These are phyloP conservation scores for Lobosporangium transversale DNA, from an alignment of 192 early-diverging fungal species.

Conservation along the genomic window DNA sequence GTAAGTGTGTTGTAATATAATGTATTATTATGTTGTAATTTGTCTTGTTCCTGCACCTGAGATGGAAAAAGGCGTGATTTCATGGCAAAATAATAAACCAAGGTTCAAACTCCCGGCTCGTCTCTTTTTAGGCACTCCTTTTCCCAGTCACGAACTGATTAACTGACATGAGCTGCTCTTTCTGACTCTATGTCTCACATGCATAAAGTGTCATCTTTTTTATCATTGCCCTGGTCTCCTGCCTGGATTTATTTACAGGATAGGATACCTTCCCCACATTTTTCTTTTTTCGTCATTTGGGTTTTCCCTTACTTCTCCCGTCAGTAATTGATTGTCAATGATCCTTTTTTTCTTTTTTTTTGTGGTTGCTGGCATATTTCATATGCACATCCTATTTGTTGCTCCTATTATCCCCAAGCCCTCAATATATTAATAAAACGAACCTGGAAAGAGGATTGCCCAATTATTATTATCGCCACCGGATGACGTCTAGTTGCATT, in stretches of 20 bases:
- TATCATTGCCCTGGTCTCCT: constrained; percentile 2
- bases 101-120: constrained; percentile 27
- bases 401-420: too few species aligned
- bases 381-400: too few species aligned
- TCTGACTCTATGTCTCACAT: background rate
- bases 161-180: background rate
- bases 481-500: constrained; percentile 29
- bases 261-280: constrained; percentile 27
- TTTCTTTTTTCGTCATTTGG: constrained; percentile 49
- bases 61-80: too few species aligned
- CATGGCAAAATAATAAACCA: too few species aligned
- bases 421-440: too few species aligned
- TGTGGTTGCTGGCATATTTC: too few species aligned
- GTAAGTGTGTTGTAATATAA: too few species aligned
- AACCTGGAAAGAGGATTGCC: constrained; percentile 53
- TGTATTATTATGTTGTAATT: too few species aligned
- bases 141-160: background rate
- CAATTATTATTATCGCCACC: constrained; percentile 36
- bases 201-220: constrained; percentile 14
- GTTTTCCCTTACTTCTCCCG: constrained; percentile 6
- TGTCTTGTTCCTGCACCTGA: too few species aligned
- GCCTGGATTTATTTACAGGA: background rate
- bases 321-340: background rate
- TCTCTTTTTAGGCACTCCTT: constrained; percentile 15
- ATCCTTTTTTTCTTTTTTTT: too few species aligned